Evolutionary conservation across 768 basidiomycete genomes (phyloP), one percentile per base, ranked within the genome.

Genomic region (Dioszegia crocea): DNA sequence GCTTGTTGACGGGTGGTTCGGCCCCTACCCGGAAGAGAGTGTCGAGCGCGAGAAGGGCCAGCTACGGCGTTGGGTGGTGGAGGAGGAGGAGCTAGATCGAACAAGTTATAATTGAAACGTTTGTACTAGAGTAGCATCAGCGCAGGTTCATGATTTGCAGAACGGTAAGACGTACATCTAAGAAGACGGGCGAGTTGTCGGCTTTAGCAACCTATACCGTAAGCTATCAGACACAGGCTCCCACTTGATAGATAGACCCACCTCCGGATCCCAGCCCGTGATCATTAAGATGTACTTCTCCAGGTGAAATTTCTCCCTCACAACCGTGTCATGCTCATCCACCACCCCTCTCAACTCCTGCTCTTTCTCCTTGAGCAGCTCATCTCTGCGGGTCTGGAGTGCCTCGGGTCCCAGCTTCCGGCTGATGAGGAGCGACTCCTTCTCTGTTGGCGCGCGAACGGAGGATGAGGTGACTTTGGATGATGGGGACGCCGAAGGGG

Each of bases 221-320:
- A 21, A 50, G 24, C 55, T 53, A 26, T 14, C 47, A 29, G 2
- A 24, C 21, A 43, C 23, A 12, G 14, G 19, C 47, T 29, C 4
- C 9, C 49, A n/a, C n/a, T n/a, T n/a, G n/a, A n/a, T n/a, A n/a
- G n/a, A 17, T 40, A 27, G 23, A 58, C 83, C 36, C 61, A 88
- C 88, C 76, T 80, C 75, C 9, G 91, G 92, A 76, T 93, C 83
- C 74, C 85, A 97, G 19, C 80, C 81, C 33, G 63, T 62, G 10
- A 91, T 77, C 79, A 94, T 81, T 24, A 83, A 85, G 2, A 84
- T 83, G 71, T 88, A 93, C 58, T 86, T 81, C 63, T 92, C 87
- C 77, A 94, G 81, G 71, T 97, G 92, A 76, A 93, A 97, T 59
- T 84, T 80, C 76, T 97, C 90, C 60, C 92, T 84, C 47, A 94